Evolutionary conservation across 2,329 filamentous ascomycete species (phyloP), one percentile per base, ranked within the genome.

Genomic region (Botrytis deweyae): DNA sequence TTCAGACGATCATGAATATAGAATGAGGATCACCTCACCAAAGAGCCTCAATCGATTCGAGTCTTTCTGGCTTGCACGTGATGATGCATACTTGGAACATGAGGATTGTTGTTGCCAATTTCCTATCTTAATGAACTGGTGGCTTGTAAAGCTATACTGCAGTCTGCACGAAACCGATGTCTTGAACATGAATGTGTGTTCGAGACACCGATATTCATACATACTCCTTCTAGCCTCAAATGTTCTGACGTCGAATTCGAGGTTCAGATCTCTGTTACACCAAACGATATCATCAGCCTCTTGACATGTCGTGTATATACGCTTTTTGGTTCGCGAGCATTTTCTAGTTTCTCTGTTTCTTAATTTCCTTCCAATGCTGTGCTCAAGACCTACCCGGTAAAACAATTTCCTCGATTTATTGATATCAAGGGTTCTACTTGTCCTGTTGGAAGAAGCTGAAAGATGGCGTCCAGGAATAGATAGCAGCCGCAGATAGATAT

Each of bases 381-480:
- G 65, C 46, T 55, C 36, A 4, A 55, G 65, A 68, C 46, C 25
- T 38, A 29, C 29, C 40, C n/a, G 62, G 29, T 44, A 14, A 49
- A 40, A 5, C 33, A 68, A 55, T 68, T 29, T 42, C 65, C 46
- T n/a, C 65, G 38, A 42, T 9, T 29, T 9, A 29, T 25, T 29
- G 46, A 68, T 42, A 33, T 29, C 36, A 42, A 68, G 36, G 65
- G 52, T 55, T 29, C 46, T 40, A 40, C 36, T 40, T 38, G 33
- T 29, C 46, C 36, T 55, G 46, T 55, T 68, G 65, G 65, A 55
- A 40, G 65, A 25, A 68, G 36, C 46, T 68, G 46, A 55, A 25
- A 55, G 33, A 68, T 68, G 46, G 46, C 65, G 65, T 68, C 65
- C 46, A 68, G 65, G 65, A 55, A 68, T 67, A 55, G 25, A n/a